Percentiles rank a stretch among this genome's conserved stretches.
phyloP scores from a whole-genome alignment of 2,329 filamentous ascomycete species.

The Penicillium sp. region DNA sequence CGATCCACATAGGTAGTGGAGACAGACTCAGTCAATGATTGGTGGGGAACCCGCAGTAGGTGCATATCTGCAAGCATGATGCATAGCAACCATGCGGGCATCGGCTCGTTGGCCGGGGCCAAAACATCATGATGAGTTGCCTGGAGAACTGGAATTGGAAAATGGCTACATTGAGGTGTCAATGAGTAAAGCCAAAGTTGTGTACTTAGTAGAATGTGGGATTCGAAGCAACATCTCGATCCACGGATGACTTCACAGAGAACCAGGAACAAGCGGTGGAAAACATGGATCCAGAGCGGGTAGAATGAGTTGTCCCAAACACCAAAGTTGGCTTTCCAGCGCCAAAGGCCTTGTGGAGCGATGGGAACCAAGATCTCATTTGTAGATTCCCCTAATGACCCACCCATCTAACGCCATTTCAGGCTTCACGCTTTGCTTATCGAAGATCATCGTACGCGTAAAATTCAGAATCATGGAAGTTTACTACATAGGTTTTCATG shows the following conservation, averaged over 20 bases:
- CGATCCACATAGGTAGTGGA: background rate
- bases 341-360: background rate
- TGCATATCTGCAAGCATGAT: background rate
- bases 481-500: background rate
- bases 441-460: slow-evolving; percentile 5
- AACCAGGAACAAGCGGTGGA: background rate
- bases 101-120: background rate
- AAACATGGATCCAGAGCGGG: slow-evolving; percentile 1
- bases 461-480: background rate
- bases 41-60: background rate
- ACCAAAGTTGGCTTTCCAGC: background rate
- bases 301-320: background rate
- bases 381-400: background rate
- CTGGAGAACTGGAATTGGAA: background rate
- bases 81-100: background rate
- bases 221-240: background rate
- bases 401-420: background rate
- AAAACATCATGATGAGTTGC: background rate
- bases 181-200: background rate
- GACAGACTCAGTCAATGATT: background rate
- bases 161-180: background rate
- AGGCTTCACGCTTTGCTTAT: background rate
- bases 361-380: background rate
- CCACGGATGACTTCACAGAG: background rate
- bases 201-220: background rate